A percentile compares a stretch with the other conserved stretches of the same genome.
Evolutionary conservation across 2,329 filamentous ascomycete species (phyloP).

Genomic region (Aspergillus felis): DNA sequence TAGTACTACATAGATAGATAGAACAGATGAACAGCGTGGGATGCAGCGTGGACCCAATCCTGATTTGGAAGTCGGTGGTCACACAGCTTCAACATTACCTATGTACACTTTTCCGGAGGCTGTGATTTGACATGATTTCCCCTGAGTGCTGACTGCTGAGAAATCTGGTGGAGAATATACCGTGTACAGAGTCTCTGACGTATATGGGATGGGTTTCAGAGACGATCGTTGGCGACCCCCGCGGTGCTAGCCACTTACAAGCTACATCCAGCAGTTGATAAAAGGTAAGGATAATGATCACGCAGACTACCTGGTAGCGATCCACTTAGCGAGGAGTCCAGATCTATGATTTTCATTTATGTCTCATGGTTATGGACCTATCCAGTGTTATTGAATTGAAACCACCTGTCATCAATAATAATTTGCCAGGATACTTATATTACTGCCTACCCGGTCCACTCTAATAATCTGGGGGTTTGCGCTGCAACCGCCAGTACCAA

Average conservation of each 20-base stretch:
- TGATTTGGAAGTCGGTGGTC: conserved; percentile 14
- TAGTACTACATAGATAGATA: neutral
- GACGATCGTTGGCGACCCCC: neutral
- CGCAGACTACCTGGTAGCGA: conserved; percentile 1
- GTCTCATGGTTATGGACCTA: neutral
- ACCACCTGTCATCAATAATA: too few relatives aligned
- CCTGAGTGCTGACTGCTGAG: neutral
- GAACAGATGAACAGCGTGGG: conserved; percentile 14
- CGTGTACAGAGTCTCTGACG: neutral
- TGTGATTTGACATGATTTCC: neutral
- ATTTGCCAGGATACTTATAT: neutral
- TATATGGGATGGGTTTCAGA: neutral
- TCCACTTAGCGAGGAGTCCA: conserved; percentile 6
- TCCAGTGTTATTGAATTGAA: neutral
- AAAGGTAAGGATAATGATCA: neutral
- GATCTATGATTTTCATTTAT: conserved; percentile 3
- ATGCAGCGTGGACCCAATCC: conserved; percentile 17
- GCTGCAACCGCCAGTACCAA: conserved; percentile 29
- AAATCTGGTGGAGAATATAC: neutral
- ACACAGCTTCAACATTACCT: conserved; percentile 9
- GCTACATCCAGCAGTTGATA: neutral
- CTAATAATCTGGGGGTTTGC: conserved; percentile 27
- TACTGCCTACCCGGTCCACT: neutral
- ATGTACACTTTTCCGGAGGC: neutral
- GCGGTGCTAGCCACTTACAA: neutral